Evolutionary conservation across 2,329 filamentous ascomycete species (phyloP).

Genomic region (Fusarium sarcochroum): DNA sequence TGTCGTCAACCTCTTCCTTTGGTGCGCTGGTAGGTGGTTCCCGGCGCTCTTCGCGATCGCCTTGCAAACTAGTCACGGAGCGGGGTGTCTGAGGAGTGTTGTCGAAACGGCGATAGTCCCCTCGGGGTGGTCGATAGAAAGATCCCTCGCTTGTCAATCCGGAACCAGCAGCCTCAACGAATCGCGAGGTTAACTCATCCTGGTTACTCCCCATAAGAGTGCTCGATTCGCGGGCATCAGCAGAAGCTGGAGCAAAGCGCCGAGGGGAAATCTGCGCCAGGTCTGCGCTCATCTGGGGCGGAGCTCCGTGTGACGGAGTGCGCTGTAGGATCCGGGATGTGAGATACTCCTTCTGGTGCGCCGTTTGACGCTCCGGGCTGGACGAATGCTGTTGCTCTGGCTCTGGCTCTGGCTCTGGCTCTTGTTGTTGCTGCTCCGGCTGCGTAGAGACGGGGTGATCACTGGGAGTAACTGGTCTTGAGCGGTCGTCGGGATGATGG

Average conservation of each 20-base stretch:
- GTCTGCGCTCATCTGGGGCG: slow-evolving; percentile 76
- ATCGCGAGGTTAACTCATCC: slow-evolving; percentile 70
- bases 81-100: slow-evolving; percentile 57
- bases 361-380: slow-evolving; percentile 58
- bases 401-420: slow-evolving; percentile 20
- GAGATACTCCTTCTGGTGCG: slow-evolving; percentile 73
- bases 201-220: slow-evolving; percentile 53
- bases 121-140: slow-evolving; percentile 60
- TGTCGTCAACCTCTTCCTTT: slow-evolving; percentile 57
- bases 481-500: slow-evolving; percentile 54
- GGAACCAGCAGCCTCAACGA: slow-evolving; percentile 67
- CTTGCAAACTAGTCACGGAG: slow-evolving; percentile 57
- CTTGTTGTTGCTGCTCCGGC: slow-evolving; percentile 22
- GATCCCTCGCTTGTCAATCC: slow-evolving; percentile 66
- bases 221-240: slow-evolving; percentile 47
- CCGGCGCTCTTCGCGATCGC: slow-evolving; percentile 40
- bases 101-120: slow-evolving; percentile 51
- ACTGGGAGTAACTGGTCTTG: slow-evolving; percentile 55
- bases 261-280: slow-evolving; percentile 58
- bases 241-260: slow-evolving; percentile 53
- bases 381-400: slow-evolving; percentile 33
- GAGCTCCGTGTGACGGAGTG: slow-evolving; percentile 71
- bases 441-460: slow-evolving; percentile 37
- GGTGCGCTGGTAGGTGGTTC: slow-evolving; percentile 39
- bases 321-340: slow-evolving; percentile 77